Evolutionary conservation across 1,284 basidiomycete species (phyloP).

Genomic region (Marasmius tenuissimus): DNA sequence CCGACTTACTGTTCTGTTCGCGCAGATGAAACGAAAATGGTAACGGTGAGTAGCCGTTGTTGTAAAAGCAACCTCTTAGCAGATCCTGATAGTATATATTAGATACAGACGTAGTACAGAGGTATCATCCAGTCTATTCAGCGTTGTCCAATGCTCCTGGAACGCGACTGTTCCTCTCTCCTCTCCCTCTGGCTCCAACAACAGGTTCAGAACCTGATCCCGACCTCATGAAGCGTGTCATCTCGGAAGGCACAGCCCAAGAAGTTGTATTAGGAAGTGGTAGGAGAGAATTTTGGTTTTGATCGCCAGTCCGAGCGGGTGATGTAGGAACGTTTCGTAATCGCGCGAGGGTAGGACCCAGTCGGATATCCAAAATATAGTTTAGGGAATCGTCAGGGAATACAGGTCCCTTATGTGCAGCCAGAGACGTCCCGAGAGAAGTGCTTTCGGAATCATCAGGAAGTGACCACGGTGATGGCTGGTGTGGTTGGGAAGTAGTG

Average conservation of each 20-base stretch:
- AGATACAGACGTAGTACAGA: constrained; percentile 12
- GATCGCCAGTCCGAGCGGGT: constrained; percentile 26
- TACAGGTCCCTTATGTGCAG: constrained; percentile 23
- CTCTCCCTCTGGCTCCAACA: constrained; percentile 18
- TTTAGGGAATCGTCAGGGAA: constrained; percentile 30
- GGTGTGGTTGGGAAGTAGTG: constrained; percentile 32
- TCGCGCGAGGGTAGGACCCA: constrained; percentile 50
- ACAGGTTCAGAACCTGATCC: constrained; percentile 37
- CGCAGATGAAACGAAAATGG: constrained; percentile 71
- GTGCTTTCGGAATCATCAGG: constrained; percentile 15
- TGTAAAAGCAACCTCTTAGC: background rate
- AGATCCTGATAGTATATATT: constrained; percentile 13
- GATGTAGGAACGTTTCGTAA: constrained; percentile 52
- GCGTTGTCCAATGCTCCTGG: constrained; percentile 45
- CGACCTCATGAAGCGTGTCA: constrained; percentile 46
- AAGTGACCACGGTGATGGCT: constrained; percentile 20
- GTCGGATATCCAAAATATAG: constrained; percentile 61
- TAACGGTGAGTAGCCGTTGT: constrained; percentile 21
- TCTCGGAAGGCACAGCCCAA: constrained; percentile 46
- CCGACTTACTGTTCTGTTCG: background rate
- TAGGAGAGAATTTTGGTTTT: constrained; percentile 37
- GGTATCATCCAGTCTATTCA: constrained; percentile 23
- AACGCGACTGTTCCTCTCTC: constrained; percentile 26
- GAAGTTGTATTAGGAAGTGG: constrained; percentile 64
- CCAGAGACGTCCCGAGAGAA: constrained; percentile 18